Evolutionary conservation across 2,329 filamentous ascomycete genomes (phyloP).

Genomic region (Alternaria ethzedia): DNA sequence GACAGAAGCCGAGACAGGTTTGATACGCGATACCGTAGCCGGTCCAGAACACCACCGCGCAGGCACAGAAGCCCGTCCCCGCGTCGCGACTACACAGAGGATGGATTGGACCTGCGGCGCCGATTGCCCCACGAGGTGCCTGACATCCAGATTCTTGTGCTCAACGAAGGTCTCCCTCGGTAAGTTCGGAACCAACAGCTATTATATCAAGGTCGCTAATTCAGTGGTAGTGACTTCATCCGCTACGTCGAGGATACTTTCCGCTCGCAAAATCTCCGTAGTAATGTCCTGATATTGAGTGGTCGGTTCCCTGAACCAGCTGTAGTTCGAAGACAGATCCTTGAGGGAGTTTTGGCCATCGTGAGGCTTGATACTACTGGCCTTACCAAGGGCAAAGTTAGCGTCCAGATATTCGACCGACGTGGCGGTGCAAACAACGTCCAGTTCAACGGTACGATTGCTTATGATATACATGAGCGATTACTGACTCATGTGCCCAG

Average conservation of each 20-base stretch:
- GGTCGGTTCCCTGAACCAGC: conserved; percentile 77
- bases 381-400: conserved; percentile 74
- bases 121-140: conserved; percentile 78
- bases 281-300: conserved; percentile 80
- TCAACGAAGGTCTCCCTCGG: conserved; percentile 68
- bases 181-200: conserved; percentile 15
- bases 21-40: conserved; percentile 59
- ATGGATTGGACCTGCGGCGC: conserved; percentile 74
- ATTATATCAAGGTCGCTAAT: conserved; percentile 4
- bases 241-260: conserved; percentile 82
- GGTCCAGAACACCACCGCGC: conserved; percentile 71
- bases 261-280: conserved; percentile 71
- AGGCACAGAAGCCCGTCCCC: conserved; percentile 75
- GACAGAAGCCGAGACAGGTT: conserved; percentile 56
- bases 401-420: conserved; percentile 85
- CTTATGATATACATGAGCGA: background rate
- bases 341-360: conserved; percentile 88
- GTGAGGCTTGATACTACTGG: conserved; percentile 75
- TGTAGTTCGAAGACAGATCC: conserved; percentile 82
- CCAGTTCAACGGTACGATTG: conserved; percentile 70
- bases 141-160: conserved; percentile 85
- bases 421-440: conserved; percentile 75
- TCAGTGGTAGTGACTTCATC: conserved; percentile 69
- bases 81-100: conserved; percentile 57
- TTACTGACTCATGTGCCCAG: conserved; percentile 48